These are phyloP conservation scores for Chaetomium cochliodes DNA, from an alignment of 495 filamentous ascomycete species.

Conservation along the genomic window DNA sequence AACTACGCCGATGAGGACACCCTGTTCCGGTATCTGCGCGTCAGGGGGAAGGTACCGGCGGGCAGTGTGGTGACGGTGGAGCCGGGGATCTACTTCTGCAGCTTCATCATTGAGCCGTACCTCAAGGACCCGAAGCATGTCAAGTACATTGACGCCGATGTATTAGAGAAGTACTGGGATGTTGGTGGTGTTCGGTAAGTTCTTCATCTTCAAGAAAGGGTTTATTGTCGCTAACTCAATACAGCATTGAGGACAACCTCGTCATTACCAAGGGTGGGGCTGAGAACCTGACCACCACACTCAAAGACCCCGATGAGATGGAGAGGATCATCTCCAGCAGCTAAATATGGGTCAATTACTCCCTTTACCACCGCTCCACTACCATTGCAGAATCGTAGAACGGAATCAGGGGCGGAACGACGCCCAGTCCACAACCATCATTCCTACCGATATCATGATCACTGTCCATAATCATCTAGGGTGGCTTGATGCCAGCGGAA, in stretches of 20 bases:
- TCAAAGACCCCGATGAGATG: constrained; percentile 71
- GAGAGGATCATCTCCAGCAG: constrained; percentile 53
- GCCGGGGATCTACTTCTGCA: constrained; percentile 91
- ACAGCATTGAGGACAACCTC: constrained; percentile 65
- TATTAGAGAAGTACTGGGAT: constrained; percentile 80
- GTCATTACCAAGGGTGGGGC: constrained; percentile 73
- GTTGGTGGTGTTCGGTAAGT: constrained; percentile 76
- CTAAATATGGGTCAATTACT: constrained; percentile 9
- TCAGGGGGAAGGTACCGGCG: constrained; percentile 71
- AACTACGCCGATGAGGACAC: constrained; percentile 81
- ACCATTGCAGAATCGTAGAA: background rate
- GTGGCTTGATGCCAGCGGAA: too few relatives aligned
- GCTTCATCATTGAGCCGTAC: constrained; percentile 86
- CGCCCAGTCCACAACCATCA: background rate
- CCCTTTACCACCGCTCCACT: background rate
- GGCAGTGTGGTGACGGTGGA: constrained; percentile 86
- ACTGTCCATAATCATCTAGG: too few relatives aligned
- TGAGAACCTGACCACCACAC: constrained; percentile 75
- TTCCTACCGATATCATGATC: background rate
- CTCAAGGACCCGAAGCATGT: constrained; percentile 65
- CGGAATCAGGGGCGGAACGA: background rate
- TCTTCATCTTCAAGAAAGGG: background rate
- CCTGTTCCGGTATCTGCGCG: constrained; percentile 82
- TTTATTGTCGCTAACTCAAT: constrained; percentile 15
- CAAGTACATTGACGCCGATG: constrained; percentile 69